Evolutionary conservation across 768 basidiomycete genomes (phyloP).

Genomic region (Rhodotorula sphaerocarpa): DNA sequence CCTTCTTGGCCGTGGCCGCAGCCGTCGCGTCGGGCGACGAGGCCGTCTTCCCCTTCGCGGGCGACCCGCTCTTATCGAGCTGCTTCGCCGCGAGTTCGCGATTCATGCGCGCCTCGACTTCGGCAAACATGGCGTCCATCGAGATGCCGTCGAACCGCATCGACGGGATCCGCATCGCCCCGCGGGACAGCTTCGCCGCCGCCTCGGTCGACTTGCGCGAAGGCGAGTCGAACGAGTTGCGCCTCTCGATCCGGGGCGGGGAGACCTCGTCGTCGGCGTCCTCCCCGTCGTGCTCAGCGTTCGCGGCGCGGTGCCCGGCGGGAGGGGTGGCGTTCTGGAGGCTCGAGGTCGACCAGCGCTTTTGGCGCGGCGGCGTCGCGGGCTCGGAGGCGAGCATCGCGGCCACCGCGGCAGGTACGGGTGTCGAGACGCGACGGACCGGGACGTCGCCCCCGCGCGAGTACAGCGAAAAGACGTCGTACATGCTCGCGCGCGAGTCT

Average conservation of each 20-base stretch:
- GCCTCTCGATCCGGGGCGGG: constrained; percentile 5
- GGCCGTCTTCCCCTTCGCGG: background rate
- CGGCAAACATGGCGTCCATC: constrained; percentile 36
- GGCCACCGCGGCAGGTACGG: constrained; percentile 11
- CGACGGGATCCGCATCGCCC: constrained; percentile 23
- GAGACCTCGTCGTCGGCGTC: constrained; percentile 33
- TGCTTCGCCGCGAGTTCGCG: background rate
- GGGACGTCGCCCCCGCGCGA: background rate
- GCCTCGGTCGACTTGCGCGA: background rate
- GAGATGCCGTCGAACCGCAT: constrained; percentile 35
- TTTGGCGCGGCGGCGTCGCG: constrained; percentile 29
- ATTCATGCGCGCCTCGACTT: constrained; percentile 34
- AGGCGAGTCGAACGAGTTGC: background rate
- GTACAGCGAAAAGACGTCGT: constrained; percentile 3
- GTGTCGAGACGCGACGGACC: constrained; percentile 26
- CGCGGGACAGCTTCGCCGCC: background rate
- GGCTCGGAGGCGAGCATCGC: constrained; percentile 20
- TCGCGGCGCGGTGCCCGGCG: too few species aligned
- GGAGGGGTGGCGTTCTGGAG: background rate
- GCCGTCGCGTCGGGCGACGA: background rate
- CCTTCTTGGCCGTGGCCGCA: background rate
- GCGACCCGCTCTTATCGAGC: background rate
- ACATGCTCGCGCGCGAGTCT: constrained; percentile 3
- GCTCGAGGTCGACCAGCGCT: constrained; percentile 22
- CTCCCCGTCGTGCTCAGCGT: background rate